Evolutionary conservation across 2,329 filamentous ascomycete genomes (phyloP).

Genomic region (Lizonia empirigonia): DNA sequence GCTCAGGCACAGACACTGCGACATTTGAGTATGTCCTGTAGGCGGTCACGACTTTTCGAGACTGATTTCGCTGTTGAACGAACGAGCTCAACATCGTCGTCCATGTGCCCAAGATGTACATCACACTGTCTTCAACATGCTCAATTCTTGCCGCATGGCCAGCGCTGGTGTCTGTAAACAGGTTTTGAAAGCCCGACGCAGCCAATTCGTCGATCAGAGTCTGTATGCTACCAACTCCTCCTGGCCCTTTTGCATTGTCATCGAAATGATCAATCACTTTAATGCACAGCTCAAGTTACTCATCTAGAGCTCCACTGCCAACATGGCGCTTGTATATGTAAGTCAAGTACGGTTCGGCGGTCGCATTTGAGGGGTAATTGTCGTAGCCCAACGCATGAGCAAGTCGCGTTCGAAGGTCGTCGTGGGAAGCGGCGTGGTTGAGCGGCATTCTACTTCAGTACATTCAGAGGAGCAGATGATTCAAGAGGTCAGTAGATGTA

Average conservation of each 20-base stretch:
- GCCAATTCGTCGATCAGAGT: background rate
- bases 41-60: conserved; percentile 16
- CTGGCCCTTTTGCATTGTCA: too few species aligned
- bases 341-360: conserved; percentile 25
- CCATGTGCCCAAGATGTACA: conserved; percentile 29
- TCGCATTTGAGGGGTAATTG: conserved; percentile 8
- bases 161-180: conserved; percentile 12
- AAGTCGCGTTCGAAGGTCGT: conserved; percentile 15
- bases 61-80: conserved; percentile 1
- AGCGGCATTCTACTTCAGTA: background rate
- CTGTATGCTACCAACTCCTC: too few species aligned
- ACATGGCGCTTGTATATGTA: conserved; percentile 25
- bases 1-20: too few species aligned
- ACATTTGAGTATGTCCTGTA: too few species aligned
- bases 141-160: conserved; percentile 8
- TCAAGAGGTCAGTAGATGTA: background rate
- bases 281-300: conserved; percentile 19
- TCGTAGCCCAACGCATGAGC: conserved; percentile 19
- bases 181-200: background rate
- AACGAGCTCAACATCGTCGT: conserved; percentile 27
- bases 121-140: conserved; percentile 26
- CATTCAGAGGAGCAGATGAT: too few species aligned
- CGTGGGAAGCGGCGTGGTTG: background rate
- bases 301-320: conserved; percentile 12
- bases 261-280: conserved; percentile 22